Percentiles rank a stretch among this genome's conserved stretches.
Conservation (phyloP, 1,284 basidiomycete species). For the Ganoderma leucocontextum region DNA sequence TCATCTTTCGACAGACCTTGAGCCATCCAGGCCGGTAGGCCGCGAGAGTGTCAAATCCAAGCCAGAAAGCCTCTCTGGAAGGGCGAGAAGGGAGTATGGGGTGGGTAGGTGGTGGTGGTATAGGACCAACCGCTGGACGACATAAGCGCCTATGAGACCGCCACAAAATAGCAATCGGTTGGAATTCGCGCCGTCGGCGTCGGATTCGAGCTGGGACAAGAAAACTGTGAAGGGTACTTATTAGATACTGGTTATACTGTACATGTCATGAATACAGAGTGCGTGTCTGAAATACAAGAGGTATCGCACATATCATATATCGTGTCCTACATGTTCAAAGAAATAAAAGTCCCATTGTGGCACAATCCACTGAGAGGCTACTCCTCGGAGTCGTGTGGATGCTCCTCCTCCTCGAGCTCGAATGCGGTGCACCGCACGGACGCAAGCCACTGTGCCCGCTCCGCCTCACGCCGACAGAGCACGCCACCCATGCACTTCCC, state of each 20-base stretch:
- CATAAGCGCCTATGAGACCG: conserved; percentile 10
- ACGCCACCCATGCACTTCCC: conserved; percentile 48
- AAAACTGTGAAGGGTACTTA: background rate
- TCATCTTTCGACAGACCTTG: conserved; percentile 66
- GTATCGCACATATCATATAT: conserved; percentile 11
- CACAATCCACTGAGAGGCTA: background rate
- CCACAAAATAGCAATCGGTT: conserved; percentile 8
- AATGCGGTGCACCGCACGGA: conserved; percentile 56
- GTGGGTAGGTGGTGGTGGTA: conserved; percentile 18
- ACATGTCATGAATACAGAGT: conserved; percentile 9
- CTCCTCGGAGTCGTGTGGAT: background rate
- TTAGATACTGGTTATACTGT: background rate
- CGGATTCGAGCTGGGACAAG: no score
- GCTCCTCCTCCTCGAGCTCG: conserved; percentile 45
- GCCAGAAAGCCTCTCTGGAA: background rate
- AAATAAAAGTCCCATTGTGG: conserved; percentile 4
- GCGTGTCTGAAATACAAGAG: conserved; percentile 21
- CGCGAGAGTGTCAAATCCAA: conserved; percentile 11
- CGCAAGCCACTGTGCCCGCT: conserved; percentile 53
- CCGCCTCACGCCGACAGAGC: conserved; percentile 51
- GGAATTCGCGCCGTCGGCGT: no score
- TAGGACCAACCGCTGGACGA: conserved; percentile 6
- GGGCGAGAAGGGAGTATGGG: background rate
- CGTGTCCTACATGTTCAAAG: conserved; percentile 13
- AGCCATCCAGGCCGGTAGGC: conserved; percentile 40